These are phyloP conservation scores for Saccharomyces hybrid DNA, from an alignment of 1,139 yeast genomes.

Conservation along the genomic window DNA sequence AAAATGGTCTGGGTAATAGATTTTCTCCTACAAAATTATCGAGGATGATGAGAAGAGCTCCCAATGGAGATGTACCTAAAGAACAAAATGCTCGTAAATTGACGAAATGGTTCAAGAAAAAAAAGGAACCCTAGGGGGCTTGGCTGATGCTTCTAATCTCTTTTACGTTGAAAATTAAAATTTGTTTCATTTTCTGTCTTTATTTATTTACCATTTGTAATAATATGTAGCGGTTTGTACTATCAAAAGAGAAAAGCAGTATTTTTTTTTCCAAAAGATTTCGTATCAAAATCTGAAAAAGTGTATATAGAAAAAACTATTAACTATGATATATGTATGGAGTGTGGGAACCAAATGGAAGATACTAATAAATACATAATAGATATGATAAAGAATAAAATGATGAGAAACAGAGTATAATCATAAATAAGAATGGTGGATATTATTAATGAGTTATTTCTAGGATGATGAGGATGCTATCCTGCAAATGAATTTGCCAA, in stretches of 20 bases:
- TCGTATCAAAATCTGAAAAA: neutral
- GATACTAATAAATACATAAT: neutral
- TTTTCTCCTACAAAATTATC: neutral
- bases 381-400: neutral
- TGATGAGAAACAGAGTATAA: neutral
- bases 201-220: neutral
- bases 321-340: neutral
- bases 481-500: conserved; percentile 5
- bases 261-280: neutral
- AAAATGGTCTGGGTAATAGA: neutral
- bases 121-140: neutral
- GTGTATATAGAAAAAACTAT: conserved; percentile 1
- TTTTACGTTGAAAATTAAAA: neutral
- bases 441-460: neutral
- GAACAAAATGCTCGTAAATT: neutral
- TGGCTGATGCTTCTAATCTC: neutral
- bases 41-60: neutral
- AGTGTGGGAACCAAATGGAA: neutral
- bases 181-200: neutral
- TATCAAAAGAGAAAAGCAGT: neutral
- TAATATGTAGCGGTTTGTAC: neutral
- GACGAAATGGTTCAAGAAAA: neutral
- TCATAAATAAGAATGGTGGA: neutral
- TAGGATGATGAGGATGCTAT: neutral
- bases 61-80: neutral